Evolutionary conservation across 202 grass and related monocot species (phyloP).

Genomic region (Bolboschoenoplectus hybrid): DNA sequence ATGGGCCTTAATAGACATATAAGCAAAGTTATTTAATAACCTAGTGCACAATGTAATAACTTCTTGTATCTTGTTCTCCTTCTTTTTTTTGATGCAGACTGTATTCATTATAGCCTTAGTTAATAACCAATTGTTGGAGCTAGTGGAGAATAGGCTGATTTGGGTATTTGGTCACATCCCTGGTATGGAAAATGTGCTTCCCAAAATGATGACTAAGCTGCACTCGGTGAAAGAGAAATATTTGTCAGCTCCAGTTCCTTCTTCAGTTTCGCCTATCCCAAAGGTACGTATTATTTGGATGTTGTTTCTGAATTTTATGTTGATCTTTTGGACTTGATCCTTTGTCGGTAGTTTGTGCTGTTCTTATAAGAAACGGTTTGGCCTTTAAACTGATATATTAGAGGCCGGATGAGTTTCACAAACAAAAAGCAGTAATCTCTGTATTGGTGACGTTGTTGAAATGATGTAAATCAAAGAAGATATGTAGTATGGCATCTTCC

Average conservation of each 20-base stretch:
- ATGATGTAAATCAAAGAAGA: not conserved
- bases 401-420: not conserved
- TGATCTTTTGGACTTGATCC: constrained; percentile 4
- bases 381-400: not conserved
- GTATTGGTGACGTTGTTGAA: not conserved
- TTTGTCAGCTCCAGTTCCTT: constrained; percentile 56
- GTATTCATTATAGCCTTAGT: constrained; percentile 79
- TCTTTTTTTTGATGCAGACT: constrained; percentile 53
- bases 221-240: constrained; percentile 74
- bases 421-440: not conserved
- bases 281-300: constrained; percentile 48
- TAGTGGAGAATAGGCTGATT: constrained; percentile 80
- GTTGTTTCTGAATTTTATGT: not conserved
- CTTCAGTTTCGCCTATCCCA: constrained; percentile 43
- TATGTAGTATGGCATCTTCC: not conserved
- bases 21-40: constrained; percentile 33
- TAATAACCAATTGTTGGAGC: constrained; percentile 95
- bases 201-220: constrained; percentile 69
- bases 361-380: constrained; percentile 2
- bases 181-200: constrained; percentile 62
- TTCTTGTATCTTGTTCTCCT: not conserved
- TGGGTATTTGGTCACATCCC: constrained; percentile 70
- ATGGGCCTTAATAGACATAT: constrained; percentile 22
- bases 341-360: not conserved
- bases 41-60: not conserved